Base-by-base conservation (phyloP, 345 rosid genomes). In the Rhizophora apiculata region DNA sequence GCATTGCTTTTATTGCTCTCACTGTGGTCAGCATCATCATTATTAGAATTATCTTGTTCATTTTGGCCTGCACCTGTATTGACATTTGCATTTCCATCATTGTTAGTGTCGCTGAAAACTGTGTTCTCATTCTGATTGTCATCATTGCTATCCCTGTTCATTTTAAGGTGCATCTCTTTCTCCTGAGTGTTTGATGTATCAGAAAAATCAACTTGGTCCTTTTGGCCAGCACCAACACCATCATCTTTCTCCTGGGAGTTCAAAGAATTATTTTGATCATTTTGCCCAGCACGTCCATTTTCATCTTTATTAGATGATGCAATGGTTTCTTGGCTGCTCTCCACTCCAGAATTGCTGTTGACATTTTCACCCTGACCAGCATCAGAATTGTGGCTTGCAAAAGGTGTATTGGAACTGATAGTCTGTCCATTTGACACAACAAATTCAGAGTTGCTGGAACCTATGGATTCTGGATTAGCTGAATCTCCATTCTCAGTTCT, bases 401-500 rank as follows among this genome's bases (percentile, higher is more conserved):
- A 49, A 26, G 61, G 49, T 56, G 57, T 39, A 60, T 51, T 62
- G 29, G 70, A 31, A 22, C 65, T 71, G 16, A 20, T 74, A 30
- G 68, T 73, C 71, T 76, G 81, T 27, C 64, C 75, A 68, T 64
- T 73, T 19, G 75, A 58, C 32, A 21, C 66, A 60, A 48, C 73
- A 62, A 77, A 68, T 54, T 71, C 83, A 10, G 75, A 63, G 21
- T 68, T 76, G 43, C 70, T 24, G 53, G 79, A 64, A 46, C 64
- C 81, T 62, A 60, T 68, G 26, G 79, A 75, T 57, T 81, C 79
- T 74, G 63, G 80, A 68, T 70, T 72, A 66, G 10, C 60, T 0
- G 60, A 24, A 24, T 63, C 84, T 62, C 67, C 76, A 55, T 37
- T 76, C 55, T 81, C 79, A 0, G 82, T 77, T 55, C 79, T 58